phyloP scores from a whole-genome alignment of 345 rosid genomes.

The Excoecaria agallocha region DNA sequence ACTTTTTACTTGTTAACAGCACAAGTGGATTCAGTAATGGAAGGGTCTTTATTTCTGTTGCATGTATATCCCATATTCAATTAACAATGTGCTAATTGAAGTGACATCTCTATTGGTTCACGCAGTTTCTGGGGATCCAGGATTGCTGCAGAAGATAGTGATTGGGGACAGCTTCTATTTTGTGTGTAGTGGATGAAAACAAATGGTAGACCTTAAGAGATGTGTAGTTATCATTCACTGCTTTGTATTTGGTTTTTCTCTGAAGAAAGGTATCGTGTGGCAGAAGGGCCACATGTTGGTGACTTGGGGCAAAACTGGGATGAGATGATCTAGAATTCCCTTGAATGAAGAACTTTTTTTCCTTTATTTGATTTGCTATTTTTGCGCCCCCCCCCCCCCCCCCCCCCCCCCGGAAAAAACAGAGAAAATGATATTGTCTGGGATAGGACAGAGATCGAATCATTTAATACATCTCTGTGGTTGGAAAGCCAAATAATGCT shows the following conservation, averaged over 20 bases:
- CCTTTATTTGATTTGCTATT: background rate
- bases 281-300: conserved; percentile 2
- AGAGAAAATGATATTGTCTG: too few relatives aligned
- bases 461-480: background rate
- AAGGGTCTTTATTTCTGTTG: too few relatives aligned
- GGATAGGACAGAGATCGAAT: too few relatives aligned
- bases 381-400: too few relatives aligned
- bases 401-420: too few relatives aligned
- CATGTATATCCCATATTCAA: background rate
- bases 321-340: conserved; percentile 7
- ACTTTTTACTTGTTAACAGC: too few relatives aligned
- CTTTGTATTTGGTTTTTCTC: conserved; percentile 15
- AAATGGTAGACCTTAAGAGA: conserved; percentile 17
- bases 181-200: conserved; percentile 14
- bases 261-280: conserved; percentile 5
- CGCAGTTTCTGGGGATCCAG: conserved; percentile 29
- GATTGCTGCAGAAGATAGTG: conserved; percentile 16
- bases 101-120: background rate
- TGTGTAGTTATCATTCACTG: conserved; percentile 9
- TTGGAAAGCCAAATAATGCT: background rate
- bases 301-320: conserved; percentile 5
- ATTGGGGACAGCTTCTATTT: conserved; percentile 6
- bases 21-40: background rate
- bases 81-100: background rate
- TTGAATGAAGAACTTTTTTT: background rate